Conservation (phyloP, 305 asterid species). For the Fraxinus platypoda region DNA sequence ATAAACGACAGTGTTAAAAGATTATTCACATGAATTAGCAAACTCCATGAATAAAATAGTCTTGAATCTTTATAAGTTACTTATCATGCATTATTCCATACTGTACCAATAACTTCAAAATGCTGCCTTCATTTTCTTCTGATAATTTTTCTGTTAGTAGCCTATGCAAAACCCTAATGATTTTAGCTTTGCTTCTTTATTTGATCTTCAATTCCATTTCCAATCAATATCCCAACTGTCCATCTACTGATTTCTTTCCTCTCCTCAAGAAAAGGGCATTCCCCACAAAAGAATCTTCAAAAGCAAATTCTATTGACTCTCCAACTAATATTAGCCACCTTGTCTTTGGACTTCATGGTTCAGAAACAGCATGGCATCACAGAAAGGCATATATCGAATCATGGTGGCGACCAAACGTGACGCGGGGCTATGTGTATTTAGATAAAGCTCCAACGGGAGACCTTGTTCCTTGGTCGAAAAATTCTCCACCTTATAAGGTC, state of each 20-base stretch:
- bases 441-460: constrained; percentile 39
- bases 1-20: neutral
- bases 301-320: neutral
- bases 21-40: neutral
- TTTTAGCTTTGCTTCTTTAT: neutral
- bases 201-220: constrained; percentile 14
- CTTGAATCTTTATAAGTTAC: neutral
- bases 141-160: constrained; percentile 2
- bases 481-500: constrained; percentile 39
- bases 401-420: constrained; percentile 55
- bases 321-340: constrained; percentile 50
- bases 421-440: constrained; percentile 39
- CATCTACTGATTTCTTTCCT: constrained; percentile 7
- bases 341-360: constrained; percentile 50
- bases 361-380: constrained; percentile 39
- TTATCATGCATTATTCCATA: neutral
- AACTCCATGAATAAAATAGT: neutral
- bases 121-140: constrained; percentile 13
- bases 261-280: neutral
- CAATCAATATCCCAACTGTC: neutral
- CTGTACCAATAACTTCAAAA: neutral
- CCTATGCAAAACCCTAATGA: constrained; percentile 20
- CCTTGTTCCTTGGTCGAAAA: constrained; percentile 50
- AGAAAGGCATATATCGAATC: constrained; percentile 43
- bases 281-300: neutral